Evolutionary conservation across 306 rosid species (phyloP).

Genomic region (Acacia acuminata): DNA sequence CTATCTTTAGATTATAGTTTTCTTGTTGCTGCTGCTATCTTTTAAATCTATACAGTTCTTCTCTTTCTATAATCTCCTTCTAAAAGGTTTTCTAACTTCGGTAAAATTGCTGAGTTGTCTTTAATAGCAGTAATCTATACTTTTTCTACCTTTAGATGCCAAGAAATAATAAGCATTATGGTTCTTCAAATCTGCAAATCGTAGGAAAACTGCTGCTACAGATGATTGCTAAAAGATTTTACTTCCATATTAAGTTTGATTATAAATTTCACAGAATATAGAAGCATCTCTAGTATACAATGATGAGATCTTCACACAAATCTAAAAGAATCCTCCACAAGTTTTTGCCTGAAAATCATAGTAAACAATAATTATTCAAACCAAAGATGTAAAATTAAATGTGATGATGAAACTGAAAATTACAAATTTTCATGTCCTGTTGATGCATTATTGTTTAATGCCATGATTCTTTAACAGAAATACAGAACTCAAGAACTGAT

Average conservation of each 20-base stretch:
- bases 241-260: background rate
- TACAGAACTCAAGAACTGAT: background rate
- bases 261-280: background rate
- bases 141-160: background rate
- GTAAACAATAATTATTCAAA: background rate
- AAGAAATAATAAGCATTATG: background rate
- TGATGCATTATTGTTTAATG: background rate
- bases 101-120: background rate
- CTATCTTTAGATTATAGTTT: background rate
- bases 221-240: background rate
- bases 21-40: background rate
- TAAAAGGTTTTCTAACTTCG: background rate
- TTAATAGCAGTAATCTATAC: background rate
- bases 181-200: background rate
- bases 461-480: conserved; percentile 20
- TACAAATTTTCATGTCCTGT: background rate
- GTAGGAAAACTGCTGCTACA: background rate
- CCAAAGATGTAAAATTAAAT: background rate
- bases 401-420: background rate
- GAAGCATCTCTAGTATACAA: background rate
- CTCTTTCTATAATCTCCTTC: background rate
- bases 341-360: background rate
- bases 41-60: background rate
- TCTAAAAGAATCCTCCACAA: background rate
- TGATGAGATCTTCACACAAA: background rate